These are phyloP conservation scores for Arabidopsis suecica DNA, from an alignment of 345 rosid species.

Conservation along the genomic window DNA sequence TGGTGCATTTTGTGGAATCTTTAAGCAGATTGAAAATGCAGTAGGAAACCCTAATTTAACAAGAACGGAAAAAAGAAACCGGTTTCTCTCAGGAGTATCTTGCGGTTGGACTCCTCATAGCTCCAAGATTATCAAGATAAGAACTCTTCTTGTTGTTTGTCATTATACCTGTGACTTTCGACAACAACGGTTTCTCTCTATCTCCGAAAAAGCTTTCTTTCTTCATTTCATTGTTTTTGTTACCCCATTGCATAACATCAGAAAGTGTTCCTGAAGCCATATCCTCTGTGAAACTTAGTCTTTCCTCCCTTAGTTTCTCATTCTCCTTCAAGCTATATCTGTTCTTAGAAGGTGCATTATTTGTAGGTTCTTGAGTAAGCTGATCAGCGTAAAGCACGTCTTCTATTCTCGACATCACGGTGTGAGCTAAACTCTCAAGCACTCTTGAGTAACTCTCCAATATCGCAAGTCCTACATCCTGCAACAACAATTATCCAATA, in stretches of 20 bases:
- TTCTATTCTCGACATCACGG: constrained; percentile 76
- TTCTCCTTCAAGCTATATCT: constrained; percentile 32
- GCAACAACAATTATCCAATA: constrained; percentile 6
- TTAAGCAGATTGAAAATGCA: constrained; percentile 18
- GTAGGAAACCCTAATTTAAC: constrained; percentile 37
- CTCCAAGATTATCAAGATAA: constrained; percentile 66
- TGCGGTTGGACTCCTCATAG: constrained; percentile 73
- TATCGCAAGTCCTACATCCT: constrained; percentile 89
- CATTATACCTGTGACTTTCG: constrained; percentile 50
- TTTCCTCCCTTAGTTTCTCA: constrained; percentile 44
- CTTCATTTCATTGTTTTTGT: constrained; percentile 49
- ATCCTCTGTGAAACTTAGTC: constrained; percentile 41
- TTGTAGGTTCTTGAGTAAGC: constrained; percentile 59
- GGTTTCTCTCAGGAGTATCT: constrained; percentile 38
- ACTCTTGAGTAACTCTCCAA: constrained; percentile 89
- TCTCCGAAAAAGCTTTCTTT: constrained; percentile 56
- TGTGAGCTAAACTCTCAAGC: constrained; percentile 82
- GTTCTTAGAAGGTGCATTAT: constrained; percentile 48
- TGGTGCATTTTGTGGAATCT: constrained; percentile 16
- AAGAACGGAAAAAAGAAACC: constrained; percentile 1
- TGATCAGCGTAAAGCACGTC: constrained; percentile 78
- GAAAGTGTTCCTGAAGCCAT: constrained; percentile 53
- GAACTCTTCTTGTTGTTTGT: constrained; percentile 59
- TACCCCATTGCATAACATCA: constrained; percentile 86
- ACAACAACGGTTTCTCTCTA: constrained; percentile 43